These are phyloP conservation scores for Monilinia laxa DNA, from an alignment of 2,329 filamentous ascomycete species.

Conservation along the genomic window DNA sequence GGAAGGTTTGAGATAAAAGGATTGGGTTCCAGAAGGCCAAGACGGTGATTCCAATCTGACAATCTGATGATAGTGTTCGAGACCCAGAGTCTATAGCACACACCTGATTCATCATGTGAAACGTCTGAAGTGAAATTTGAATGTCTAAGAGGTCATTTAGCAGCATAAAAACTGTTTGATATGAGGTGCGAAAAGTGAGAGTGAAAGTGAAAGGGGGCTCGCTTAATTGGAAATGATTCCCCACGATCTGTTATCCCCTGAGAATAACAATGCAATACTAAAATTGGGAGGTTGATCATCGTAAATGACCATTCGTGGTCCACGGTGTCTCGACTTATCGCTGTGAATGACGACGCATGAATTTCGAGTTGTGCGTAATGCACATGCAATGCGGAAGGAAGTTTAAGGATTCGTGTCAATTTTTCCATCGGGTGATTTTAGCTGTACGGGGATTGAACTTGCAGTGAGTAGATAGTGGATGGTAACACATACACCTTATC, in stretches of 20 bases:
- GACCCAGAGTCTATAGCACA: not conserved
- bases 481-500: not conserved
- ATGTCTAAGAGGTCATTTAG: not conserved
- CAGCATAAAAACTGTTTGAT: not conserved
- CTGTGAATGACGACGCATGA: not conserved
- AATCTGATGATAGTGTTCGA: not conserved
- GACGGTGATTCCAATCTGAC: not conserved
- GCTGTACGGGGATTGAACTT: constrained; percentile 11
- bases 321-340: not conserved
- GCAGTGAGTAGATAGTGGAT: not conserved
- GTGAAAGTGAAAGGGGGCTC: constrained; percentile 17
- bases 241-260: not conserved
- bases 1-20: constrained; percentile 8
- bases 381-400: constrained; percentile 7
- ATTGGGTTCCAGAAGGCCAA: not conserved
- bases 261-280: not conserved
- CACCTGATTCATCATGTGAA: not conserved
- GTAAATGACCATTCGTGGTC: not conserved
- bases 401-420: not conserved
- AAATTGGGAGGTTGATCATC: not conserved
- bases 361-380: constrained; percentile 4
- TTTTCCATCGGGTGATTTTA: constrained; percentile 11
- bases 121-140: not conserved
- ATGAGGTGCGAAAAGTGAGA: not conserved
- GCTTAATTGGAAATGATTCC: constrained; percentile 8